These are phyloP conservation scores for Tricholoma bakamatsutake DNA, from an alignment of 768 basidiomycete genomes.

Conservation along the genomic window DNA sequence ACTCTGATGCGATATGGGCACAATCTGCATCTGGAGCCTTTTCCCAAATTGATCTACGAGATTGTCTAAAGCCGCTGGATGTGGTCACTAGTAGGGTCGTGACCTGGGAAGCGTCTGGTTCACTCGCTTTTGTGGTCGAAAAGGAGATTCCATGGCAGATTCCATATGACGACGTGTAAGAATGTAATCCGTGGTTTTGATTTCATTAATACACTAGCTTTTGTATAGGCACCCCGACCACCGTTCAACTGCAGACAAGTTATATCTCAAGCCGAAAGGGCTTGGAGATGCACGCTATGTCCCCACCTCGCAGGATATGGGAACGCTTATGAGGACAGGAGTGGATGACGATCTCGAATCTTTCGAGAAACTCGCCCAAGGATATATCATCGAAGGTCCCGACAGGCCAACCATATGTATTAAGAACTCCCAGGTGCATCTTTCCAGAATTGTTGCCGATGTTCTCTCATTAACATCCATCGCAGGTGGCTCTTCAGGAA, in stretches of 20 bases:
- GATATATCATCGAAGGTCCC: conserved; percentile 49
- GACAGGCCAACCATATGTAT: conserved; percentile 45
- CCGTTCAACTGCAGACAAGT: conserved; percentile 25
- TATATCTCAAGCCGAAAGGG: conserved; percentile 40
- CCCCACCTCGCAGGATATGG: conserved; percentile 53
- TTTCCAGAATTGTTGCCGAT: background rate
- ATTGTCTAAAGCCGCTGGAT: conserved; percentile 59
- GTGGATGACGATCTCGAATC: conserved; percentile 35
- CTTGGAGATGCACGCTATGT: conserved; percentile 52
- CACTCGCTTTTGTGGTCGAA: conserved; percentile 63
- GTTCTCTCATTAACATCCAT: conserved; percentile 3
- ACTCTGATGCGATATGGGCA: conserved; percentile 68
- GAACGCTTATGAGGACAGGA: conserved; percentile 37
- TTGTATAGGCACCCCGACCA: conserved; percentile 32
- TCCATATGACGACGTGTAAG: conserved; percentile 79
- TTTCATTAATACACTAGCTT: conserved; percentile 2
- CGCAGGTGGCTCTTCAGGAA: conserved; percentile 53
- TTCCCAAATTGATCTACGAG: conserved; percentile 70
- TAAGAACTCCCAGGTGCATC: conserved; percentile 50
- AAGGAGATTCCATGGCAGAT: conserved; percentile 49
- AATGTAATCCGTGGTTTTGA: background rate
- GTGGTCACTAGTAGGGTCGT: conserved; percentile 55
- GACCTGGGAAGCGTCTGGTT: conserved; percentile 63
- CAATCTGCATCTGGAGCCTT: conserved; percentile 74
- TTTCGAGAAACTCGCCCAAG: conserved; percentile 57